These are phyloP conservation scores for Epichloe sp. DNA, from an alignment of 2,329 filamentous ascomycete genomes.

Conservation along the genomic window DNA sequence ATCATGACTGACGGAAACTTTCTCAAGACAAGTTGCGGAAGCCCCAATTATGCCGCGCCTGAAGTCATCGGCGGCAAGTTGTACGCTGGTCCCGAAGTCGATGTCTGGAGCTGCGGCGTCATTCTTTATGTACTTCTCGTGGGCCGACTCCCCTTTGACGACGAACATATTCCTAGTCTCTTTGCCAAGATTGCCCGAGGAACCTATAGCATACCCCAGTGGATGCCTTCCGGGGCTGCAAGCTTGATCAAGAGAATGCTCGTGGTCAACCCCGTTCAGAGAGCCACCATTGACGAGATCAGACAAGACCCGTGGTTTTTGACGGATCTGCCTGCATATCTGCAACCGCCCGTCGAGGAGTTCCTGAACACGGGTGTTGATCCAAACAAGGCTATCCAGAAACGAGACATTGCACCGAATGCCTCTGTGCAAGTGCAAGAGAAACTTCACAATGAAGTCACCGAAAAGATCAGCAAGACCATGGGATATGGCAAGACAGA, in stretches of 20 bases:
- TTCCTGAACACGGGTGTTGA: constrained; percentile 92
- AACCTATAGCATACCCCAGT: constrained; percentile 82
- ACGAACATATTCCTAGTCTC: constrained; percentile 92
- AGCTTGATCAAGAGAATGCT: constrained; percentile 84
- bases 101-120: constrained; percentile 95
- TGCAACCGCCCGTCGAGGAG: constrained; percentile 78
- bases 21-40: constrained; percentile 94
- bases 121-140: constrained; percentile 77
- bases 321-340: constrained; percentile 72
- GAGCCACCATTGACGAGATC: constrained; percentile 89
- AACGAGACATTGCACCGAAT: constrained; percentile 66
- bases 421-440: constrained; percentile 70
- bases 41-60: constrained; percentile 93
- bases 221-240: constrained; percentile 75
- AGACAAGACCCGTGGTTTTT: constrained; percentile 89
- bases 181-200: constrained; percentile 97
- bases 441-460: constrained; percentile 82
- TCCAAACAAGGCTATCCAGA: constrained; percentile 79
- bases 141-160: constrained; percentile 89
- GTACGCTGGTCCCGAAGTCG: constrained; percentile 93
- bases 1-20: constrained; percentile 99
- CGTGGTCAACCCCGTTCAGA: constrained; percentile 85
- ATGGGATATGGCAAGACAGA: constrained; percentile 96
- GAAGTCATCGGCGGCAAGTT: constrained; percentile 97
- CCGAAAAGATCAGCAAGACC: constrained; percentile 89